A percentile compares a stretch with the other conserved stretches of the same genome.
phyloP scores from a whole-genome alignment of 2,329 filamentous ascomycete genomes.

The Truncatella angustata region DNA sequence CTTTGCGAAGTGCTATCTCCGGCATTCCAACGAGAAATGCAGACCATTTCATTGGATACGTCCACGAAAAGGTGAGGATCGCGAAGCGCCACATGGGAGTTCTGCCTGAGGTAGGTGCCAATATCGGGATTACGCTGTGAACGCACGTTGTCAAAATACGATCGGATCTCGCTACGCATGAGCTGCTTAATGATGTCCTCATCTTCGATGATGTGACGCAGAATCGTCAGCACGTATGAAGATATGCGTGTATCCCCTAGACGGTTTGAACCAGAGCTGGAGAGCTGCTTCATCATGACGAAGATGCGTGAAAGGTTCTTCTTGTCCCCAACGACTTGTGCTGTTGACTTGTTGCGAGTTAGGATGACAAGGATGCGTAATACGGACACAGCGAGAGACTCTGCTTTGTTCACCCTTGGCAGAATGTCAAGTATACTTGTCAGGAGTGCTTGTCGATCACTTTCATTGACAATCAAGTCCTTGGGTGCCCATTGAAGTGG shows the following conservation, averaged over 20 bases:
- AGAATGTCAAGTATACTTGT: slow-evolving; percentile 78
- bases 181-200: slow-evolving; percentile 87
- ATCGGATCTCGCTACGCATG: slow-evolving; percentile 84
- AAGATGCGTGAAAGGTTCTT: slow-evolving; percentile 87
- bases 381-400: slow-evolving; percentile 78
- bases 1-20: slow-evolving; percentile 27
- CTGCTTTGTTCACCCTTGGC: slow-evolving; percentile 83
- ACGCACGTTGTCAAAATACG: slow-evolving; percentile 64
- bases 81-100: slow-evolving; percentile 78
- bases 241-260: slow-evolving; percentile 57
- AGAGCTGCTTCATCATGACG: slow-evolving; percentile 91
- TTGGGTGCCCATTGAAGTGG: slow-evolving; percentile 58
- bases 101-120: slow-evolving; percentile 68
- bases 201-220: slow-evolving; percentile 93
- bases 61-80: slow-evolving; percentile 84
- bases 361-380: slow-evolving; percentile 83
- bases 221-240: slow-evolving; percentile 73
- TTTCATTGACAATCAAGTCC: slow-evolving; percentile 59
- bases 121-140: slow-evolving; percentile 64
- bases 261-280: slow-evolving; percentile 72
- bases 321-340: slow-evolving; percentile 77
- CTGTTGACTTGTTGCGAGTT: slow-evolving; percentile 74
- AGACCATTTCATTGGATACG: slow-evolving; percentile 80
- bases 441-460: slow-evolving; percentile 71
- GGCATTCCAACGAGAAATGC: slow-evolving; percentile 61